A percentile compares a stretch with the other conserved stretches of the same genome.
These are phyloP conservation scores for Phoma sp. DNA, from an alignment of 2,329 filamentous ascomycete species.

Conservation along the genomic window DNA sequence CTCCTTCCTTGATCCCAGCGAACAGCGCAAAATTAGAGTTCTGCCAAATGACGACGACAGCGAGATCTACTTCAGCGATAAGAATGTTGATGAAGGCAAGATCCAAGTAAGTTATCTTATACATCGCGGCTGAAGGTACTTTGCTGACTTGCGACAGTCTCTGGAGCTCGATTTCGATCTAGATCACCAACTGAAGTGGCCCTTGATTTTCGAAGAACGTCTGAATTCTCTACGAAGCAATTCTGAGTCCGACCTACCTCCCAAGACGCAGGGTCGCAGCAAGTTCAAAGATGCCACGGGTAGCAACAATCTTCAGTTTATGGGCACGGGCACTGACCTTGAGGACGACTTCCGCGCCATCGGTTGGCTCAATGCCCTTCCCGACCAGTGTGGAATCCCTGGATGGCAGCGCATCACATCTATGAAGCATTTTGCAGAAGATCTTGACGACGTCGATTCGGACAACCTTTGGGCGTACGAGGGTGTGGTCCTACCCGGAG, in stretches of 20 bases:
- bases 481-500: slow-evolving; percentile 56
- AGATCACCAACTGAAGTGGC: slow-evolving; percentile 42
- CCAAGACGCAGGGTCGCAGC: slow-evolving; percentile 19
- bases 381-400: slow-evolving; percentile 54
- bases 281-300: slow-evolving; percentile 1
- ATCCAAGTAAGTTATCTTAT: slow-evolving; percentile 33
- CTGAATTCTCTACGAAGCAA: slow-evolving; percentile 45
- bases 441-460: slow-evolving; percentile 35
- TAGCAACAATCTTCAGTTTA: slow-evolving; percentile 43
- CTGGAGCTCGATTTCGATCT: slow-evolving; percentile 42
- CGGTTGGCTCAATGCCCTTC: slow-evolving; percentile 60
- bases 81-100: slow-evolving; percentile 36
- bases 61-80: slow-evolving; percentile 36
- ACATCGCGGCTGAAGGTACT: background rate
- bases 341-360: slow-evolving; percentile 41
- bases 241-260: slow-evolving; percentile 4
- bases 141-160: slow-evolving; percentile 33
- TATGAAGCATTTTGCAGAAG: slow-evolving; percentile 57
- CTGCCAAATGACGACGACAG: slow-evolving; percentile 27
- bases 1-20: slow-evolving; percentile 45
- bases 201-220: slow-evolving; percentile 48
- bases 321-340: slow-evolving; percentile 48
- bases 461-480: slow-evolving; percentile 57
- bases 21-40: slow-evolving; percentile 26
- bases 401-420: slow-evolving; percentile 63